Evolutionary conservation across 2,329 filamentous ascomycete genomes (phyloP), one percentile per base, ranked within the genome.

Genomic region (Rhynchosporium graminicola): DNA sequence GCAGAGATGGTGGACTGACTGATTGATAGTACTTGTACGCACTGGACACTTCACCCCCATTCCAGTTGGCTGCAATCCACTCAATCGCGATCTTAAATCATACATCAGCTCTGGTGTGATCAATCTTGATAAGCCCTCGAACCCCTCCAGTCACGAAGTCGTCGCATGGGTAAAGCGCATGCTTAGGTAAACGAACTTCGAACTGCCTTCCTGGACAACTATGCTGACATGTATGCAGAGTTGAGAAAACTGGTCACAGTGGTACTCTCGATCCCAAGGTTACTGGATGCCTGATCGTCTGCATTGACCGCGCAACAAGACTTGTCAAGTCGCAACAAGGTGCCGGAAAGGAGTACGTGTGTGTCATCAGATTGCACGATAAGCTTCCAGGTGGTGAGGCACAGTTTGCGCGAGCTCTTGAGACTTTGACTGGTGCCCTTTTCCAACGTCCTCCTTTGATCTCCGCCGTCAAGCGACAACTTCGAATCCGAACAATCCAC

Each of bases 131-230:
- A 96, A 96, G 82, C 95, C 94, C 62, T 96, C 93, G 59, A 99
- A 99, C 82, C 94, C 94, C 60, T 97, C 93, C 70, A 95, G 90
- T 74, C 95, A 99, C 84, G 95, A 99, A 83, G 95, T 99, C 69
- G 95, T 99, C 75, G 94, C 95, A 70, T 99, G 95, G 95, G 90
- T 98, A 72, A 99, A 99, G 88, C 89, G 94, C 73, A 98, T 98
- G 74, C 84, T 99, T 61, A 88, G 90, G 89, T 92, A 86, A 68
- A 79, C 31, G 38, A 58, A 26, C 9, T 57, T 7, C 9, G 5
- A 48, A 60, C 54, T 20, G n/a, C 12, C 8, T 43, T 4, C 13
- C 52, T 42, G 63, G 61, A 68, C 42, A 71, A 45, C 57, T 56
- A 67, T 61, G 68, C 63, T 64, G 47, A 67, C 15, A 42, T 26